phyloP scores from a whole-genome alignment of 495 filamentous ascomycete genomes.

The Podospora conica region DNA sequence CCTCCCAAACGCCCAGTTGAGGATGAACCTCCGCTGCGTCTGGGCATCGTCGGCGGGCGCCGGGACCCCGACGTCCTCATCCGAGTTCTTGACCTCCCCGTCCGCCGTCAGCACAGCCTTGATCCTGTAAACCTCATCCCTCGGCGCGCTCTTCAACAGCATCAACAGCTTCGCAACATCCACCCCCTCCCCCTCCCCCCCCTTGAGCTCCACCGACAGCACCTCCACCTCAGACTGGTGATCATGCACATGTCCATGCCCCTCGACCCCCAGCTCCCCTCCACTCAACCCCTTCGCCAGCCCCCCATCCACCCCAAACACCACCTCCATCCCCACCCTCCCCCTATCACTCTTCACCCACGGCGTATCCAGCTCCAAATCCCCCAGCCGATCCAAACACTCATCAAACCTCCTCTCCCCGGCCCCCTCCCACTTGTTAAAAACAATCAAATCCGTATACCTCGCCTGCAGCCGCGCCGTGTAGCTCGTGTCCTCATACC shows the following conservation, averaged over 20 bases:
- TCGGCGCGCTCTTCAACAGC: conserved; percentile 64
- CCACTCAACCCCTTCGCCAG: conserved; percentile 55
- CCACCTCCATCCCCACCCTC: conserved; percentile 62
- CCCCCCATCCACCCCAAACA: conserved; percentile 83
- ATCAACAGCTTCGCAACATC: conserved; percentile 59
- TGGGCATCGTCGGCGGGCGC: conserved; percentile 3
- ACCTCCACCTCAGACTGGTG: conserved; percentile 84
- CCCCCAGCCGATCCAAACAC: conserved; percentile 75
- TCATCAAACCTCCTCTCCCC: conserved; percentile 71
- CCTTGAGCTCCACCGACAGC: conserved; percentile 61
- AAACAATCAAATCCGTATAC: conserved; percentile 89
- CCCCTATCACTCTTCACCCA: conserved; percentile 77
- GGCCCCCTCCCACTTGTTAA: conserved; percentile 90
- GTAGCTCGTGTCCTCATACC: conserved; percentile 86
- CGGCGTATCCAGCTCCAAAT: conserved; percentile 73
- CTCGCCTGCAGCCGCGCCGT: conserved; percentile 79
- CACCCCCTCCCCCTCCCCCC: conserved; percentile 34
- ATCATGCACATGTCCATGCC: conserved; percentile 22
- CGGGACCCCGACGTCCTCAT: conserved; percentile 36
- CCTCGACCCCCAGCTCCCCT: conserved; percentile 21
- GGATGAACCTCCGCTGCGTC: conserved; percentile 54
- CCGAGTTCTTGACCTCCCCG: conserved; percentile 52
- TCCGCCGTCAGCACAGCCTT: conserved; percentile 72
- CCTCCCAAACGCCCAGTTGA: conserved; percentile 96
- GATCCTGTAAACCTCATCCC: conserved; percentile 92